These are phyloP conservation scores for Onygenales sp. DNA, from an alignment of 2,329 filamentous ascomycete species.

Conservation along the genomic window DNA sequence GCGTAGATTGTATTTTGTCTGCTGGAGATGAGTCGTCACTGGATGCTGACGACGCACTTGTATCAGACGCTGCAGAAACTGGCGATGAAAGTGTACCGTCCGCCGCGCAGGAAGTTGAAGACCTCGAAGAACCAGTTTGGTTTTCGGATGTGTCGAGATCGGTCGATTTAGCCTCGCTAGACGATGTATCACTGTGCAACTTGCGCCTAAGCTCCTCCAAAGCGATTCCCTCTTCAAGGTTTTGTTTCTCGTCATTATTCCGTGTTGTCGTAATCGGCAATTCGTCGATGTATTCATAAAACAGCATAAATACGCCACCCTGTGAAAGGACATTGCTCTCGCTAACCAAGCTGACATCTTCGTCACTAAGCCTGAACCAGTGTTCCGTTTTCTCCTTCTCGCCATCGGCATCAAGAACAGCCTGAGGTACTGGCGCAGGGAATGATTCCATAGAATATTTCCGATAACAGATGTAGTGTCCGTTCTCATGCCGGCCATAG, in stretches of 20 bases:
- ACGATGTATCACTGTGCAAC: neutral
- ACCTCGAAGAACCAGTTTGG: neutral
- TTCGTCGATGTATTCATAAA: slow-evolving; percentile 68
- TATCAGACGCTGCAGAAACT: slow-evolving; percentile 2
- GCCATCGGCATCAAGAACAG: slow-evolving; percentile 22
- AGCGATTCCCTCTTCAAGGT: slow-evolving; percentile 15
- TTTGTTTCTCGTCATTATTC: slow-evolving; percentile 14
- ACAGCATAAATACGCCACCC: slow-evolving; percentile 89
- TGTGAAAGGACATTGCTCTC: slow-evolving; percentile 66
- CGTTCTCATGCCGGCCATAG: slow-evolving; percentile 84
- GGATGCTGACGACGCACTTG: neutral
- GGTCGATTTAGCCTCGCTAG: neutral
- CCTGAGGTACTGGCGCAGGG: slow-evolving; percentile 22
- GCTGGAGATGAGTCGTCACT: neutral
- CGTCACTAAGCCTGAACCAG: slow-evolving; percentile 91
- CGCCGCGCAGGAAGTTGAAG: neutral
- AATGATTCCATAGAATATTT: slow-evolving; percentile 47
- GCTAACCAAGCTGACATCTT: slow-evolving; percentile 64
- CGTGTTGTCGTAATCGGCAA: slow-evolving; percentile 7
- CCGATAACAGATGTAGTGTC: slow-evolving; percentile 88
- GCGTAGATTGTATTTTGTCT: neutral
- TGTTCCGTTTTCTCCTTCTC: slow-evolving; percentile 37
- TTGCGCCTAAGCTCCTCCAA: neutral
- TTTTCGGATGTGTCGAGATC: neutral
- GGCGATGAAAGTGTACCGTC: neutral